Percentiles rank a stretch among this genome's conserved stretches.
These are phyloP conservation scores for Paratinospora sagittata DNA, from an alignment of 164 flowering plant genomes.

Conservation along the genomic window DNA sequence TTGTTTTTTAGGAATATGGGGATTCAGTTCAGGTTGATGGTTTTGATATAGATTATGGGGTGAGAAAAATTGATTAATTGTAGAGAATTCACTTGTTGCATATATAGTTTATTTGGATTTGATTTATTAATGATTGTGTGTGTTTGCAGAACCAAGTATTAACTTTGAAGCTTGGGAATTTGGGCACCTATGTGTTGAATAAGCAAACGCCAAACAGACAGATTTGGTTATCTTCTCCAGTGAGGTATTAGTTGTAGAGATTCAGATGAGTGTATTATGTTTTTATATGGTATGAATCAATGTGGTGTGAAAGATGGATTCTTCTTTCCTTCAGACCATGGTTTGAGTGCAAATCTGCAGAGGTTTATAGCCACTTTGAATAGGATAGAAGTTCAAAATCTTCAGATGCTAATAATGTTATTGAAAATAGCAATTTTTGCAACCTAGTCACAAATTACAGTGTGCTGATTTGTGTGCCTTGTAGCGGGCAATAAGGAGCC, in stretches of 20 bases:
- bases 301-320: background rate
- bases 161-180: conserved; percentile 70
- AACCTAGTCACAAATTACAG: background rate
- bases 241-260: conserved; percentile 50
- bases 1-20: conserved; percentile 74
- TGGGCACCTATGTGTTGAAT: conserved; percentile 89
- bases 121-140: conserved; percentile 1
- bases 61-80: conserved; percentile 25
- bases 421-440: background rate
- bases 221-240: conserved; percentile 92
- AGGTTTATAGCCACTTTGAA: no score
- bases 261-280: background rate
- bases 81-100: background rate
- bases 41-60: conserved; percentile 89
- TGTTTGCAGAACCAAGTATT: conserved; percentile 75
- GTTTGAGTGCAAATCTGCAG: background rate
- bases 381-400: no score
- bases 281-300: background rate
- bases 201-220: conserved; percentile 96
- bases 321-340: no score
- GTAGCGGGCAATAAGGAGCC: background rate
- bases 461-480: background rate
- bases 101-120: background rate
- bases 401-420: background rate
- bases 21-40: conserved; percentile 82